phyloP scores from a whole-genome alignment of 257 asterid species.

The Solanum microdontum region DNA sequence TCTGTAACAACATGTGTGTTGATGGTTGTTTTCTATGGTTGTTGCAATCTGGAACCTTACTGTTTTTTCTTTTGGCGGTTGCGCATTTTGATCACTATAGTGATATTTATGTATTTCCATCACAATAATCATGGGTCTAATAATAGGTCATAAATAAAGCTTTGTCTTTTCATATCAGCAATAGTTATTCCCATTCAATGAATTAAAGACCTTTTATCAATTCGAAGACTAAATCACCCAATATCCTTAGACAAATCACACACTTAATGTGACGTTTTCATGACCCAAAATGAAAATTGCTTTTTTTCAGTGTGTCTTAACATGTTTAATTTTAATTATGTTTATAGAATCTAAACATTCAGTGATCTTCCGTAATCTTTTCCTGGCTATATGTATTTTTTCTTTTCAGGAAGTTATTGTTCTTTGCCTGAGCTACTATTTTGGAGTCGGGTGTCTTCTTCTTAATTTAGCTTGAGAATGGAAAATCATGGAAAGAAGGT shows the following conservation, averaged over 20 bases:
- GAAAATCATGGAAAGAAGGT: slow-evolving; percentile 49
- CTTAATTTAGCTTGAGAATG: slow-evolving; percentile 10
- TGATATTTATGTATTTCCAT: not conserved
- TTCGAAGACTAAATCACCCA: not conserved
- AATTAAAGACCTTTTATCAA: not conserved
- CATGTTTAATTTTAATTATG: not conserved
- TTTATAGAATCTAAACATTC: not conserved
- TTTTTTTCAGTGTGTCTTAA: not conserved
- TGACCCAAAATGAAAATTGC: not conserved
- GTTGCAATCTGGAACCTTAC: not conserved
- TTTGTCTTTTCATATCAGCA: not conserved
- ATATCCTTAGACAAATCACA: not conserved
- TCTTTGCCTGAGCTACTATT: not conserved
- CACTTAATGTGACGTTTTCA: not conserved
- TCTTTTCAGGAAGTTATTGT: not conserved
- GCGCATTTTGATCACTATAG: not conserved
- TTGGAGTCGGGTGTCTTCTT: not conserved
- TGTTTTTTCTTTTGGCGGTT: not conserved
- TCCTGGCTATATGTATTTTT: not conserved
- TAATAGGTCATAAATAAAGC: not conserved
- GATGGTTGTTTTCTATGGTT: not conserved
- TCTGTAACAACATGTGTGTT: not conserved
- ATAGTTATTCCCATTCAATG: not conserved
- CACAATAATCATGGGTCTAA: not conserved
- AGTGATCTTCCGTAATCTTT: not conserved